Evolutionary conservation across 75 land plant species (phyloP).

Genomic region (Azolla pinnata): DNA sequence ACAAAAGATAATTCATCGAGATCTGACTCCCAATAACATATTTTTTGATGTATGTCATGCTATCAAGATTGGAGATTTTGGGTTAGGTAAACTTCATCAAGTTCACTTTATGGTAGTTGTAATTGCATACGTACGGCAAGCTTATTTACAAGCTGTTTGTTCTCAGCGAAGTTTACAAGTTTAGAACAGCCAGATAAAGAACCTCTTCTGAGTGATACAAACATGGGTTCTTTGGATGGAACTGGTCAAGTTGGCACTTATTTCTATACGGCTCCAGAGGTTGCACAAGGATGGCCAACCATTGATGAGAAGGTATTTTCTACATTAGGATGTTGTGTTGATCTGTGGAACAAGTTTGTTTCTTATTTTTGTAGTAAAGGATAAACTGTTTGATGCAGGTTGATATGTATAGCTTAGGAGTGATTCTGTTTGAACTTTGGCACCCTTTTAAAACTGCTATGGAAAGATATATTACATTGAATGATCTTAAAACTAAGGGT

Average conservation of each 20-base stretch:
- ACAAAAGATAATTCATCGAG: conserved; percentile 96
- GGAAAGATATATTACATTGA: conserved; percentile 65
- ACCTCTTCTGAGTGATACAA: conserved; percentile 28
- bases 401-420: conserved; percentile 94
- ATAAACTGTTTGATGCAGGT: conserved; percentile 31
- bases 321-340: not conserved
- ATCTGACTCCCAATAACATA: conserved; percentile 87
- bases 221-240: conserved; percentile 73
- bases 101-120: not conserved
- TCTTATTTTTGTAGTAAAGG: not conserved
- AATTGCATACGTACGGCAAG: too few relatives aligned
- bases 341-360: too few relatives aligned
- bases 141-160: too few relatives aligned
- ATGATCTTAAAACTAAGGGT: conserved; percentile 69
- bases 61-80: conserved; percentile 96
- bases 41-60: conserved; percentile 89
- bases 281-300: conserved; percentile 91
- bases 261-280: conserved; percentile 97
- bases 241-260: conserved; percentile 98
- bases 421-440: conserved; percentile 94
- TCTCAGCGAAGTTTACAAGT: conserved; percentile 88
- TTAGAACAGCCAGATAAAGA: conserved; percentile 83
- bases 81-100: conserved; percentile 53
- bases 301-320: conserved; percentile 83
- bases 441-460: conserved; percentile 79